Evolutionary conservation across 179 eudicot species (phyloP).

Genomic region (Sideroxylon spinosum): DNA sequence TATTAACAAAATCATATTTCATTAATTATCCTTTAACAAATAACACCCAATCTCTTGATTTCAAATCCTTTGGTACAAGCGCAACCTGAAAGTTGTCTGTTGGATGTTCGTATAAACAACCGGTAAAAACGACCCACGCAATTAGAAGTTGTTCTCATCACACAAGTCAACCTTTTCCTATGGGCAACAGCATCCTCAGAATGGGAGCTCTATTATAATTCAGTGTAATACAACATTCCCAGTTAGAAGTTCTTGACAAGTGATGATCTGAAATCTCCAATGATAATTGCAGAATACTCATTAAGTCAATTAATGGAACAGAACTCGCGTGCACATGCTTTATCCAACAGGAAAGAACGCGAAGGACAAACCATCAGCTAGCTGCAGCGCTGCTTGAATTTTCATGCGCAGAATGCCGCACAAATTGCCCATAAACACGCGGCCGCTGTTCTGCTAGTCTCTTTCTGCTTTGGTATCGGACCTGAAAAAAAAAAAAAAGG

Average conservation of each 20-base stretch:
- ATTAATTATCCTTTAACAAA: too few species aligned
- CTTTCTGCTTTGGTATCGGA: conserved; percentile 43
- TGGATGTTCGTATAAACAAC: too few species aligned
- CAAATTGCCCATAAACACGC: conserved; percentile 40
- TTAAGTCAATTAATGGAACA: neutral
- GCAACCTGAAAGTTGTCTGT: too few species aligned
- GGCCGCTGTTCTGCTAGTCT: conserved; percentile 45
- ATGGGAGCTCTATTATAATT: neutral
- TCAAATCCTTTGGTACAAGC: neutral
- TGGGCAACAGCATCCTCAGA: neutral
- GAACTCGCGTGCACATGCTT: neutral
- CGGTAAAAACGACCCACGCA: neutral
- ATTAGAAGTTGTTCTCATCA: neutral
- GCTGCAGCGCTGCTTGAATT: conserved; percentile 18
- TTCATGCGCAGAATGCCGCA: conserved; percentile 25
- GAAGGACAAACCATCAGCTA: neutral
- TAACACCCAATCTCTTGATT: too few species aligned
- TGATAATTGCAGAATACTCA: neutral
- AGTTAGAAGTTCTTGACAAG: neutral
- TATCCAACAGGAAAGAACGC: neutral
- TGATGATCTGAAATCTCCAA: neutral
- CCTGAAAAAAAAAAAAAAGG: conserved; percentile 25
- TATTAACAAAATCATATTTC: too few species aligned
- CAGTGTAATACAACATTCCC: neutral
- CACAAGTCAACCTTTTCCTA: neutral